Evolutionary conservation across 352 stramenopile genomes (phyloP).

Genomic region (Globisporangium spinosum): DNA sequence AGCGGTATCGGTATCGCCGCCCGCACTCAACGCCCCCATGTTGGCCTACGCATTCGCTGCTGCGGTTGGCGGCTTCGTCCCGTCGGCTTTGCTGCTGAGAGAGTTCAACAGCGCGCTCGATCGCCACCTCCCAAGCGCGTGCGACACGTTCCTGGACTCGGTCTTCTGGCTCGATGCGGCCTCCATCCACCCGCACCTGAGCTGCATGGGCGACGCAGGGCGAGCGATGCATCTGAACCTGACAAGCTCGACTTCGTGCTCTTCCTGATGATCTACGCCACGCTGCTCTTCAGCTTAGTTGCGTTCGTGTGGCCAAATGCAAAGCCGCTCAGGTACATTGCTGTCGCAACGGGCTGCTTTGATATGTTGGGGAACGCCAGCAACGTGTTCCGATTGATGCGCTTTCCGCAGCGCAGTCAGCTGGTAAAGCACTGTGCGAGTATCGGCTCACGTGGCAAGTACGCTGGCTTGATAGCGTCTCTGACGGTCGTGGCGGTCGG

Average conservation of each 20-base stretch:
- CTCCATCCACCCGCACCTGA: slow-evolving; percentile 24
- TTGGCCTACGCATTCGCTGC: slow-evolving; percentile 16
- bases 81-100: slow-evolving; percentile 22
- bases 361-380: slow-evolving; percentile 20
- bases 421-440: slow-evolving; percentile 1
- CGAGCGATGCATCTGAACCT: slow-evolving; percentile 25
- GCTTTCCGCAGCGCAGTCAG: slow-evolving; percentile 12
- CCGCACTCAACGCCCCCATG: background rate
- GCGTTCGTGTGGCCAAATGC: slow-evolving; percentile 17
- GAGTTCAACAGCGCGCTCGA: slow-evolving; percentile 16
- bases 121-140: slow-evolving; percentile 16
- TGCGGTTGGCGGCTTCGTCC: slow-evolving; percentile 20
- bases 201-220: slow-evolving; percentile 24
- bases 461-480: background rate
- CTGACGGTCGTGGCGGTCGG: background rate
- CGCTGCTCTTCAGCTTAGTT: slow-evolving; percentile 14
- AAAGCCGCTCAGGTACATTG: background rate
- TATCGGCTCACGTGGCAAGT: slow-evolving; percentile 9
- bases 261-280: slow-evolving; percentile 30
- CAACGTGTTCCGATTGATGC: slow-evolving; percentile 14
- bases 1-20: background rate
- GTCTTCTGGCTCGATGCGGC: slow-evolving; percentile 11
- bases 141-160: slow-evolving; percentile 26
- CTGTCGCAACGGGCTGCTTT: slow-evolving; percentile 7
- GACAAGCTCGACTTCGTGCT: slow-evolving; percentile 26